Conservation (phyloP, 2,329 filamentous ascomycete genomes). For the Onygenales sp. region DNA sequence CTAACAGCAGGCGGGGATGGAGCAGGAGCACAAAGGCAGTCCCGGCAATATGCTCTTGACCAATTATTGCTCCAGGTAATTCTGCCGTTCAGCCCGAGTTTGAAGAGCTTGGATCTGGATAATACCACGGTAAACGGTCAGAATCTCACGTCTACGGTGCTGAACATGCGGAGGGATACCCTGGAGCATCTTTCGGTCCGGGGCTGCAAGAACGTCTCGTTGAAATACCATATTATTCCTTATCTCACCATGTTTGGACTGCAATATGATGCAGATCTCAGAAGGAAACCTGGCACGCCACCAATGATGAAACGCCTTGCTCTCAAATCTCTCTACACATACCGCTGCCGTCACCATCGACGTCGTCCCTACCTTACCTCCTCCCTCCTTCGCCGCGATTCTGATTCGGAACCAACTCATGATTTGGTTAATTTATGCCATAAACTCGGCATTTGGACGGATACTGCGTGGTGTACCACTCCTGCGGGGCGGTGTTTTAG, state of each 20-base stretch:
- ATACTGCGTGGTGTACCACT: constrained; percentile 53
- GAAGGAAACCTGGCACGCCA: constrained; percentile 25
- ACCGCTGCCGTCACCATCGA: constrained; percentile 53
- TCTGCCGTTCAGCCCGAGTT: constrained; percentile 46
- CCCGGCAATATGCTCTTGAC: constrained; percentile 50
- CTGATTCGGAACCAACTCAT: constrained; percentile 52
- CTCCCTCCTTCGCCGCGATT: constrained; percentile 46
- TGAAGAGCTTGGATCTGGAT: constrained; percentile 50
- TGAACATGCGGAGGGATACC: constrained; percentile 45
- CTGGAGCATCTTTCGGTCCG: constrained; percentile 52
- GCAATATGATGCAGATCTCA: constrained; percentile 36
- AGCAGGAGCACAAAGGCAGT: constrained; percentile 35
- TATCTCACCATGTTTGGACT: constrained; percentile 43
- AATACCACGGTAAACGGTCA: constrained; percentile 52
- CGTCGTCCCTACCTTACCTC: constrained; percentile 50
- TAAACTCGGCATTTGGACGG: constrained; percentile 51
- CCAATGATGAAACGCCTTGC: constrained; percentile 34
- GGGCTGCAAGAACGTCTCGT: constrained; percentile 55
- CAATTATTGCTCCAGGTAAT: constrained; percentile 47
- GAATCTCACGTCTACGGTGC: constrained; percentile 45
- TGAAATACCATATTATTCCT: constrained; percentile 56
- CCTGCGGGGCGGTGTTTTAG: constrained; percentile 48
- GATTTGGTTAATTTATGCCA: constrained; percentile 51
- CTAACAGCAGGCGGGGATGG: constrained; percentile 21
- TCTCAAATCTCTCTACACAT: constrained; percentile 52